Evolutionary conservation across 192 early-diverging fungal species (phyloP).

Genomic region (Obelidium mucronatum): DNA sequence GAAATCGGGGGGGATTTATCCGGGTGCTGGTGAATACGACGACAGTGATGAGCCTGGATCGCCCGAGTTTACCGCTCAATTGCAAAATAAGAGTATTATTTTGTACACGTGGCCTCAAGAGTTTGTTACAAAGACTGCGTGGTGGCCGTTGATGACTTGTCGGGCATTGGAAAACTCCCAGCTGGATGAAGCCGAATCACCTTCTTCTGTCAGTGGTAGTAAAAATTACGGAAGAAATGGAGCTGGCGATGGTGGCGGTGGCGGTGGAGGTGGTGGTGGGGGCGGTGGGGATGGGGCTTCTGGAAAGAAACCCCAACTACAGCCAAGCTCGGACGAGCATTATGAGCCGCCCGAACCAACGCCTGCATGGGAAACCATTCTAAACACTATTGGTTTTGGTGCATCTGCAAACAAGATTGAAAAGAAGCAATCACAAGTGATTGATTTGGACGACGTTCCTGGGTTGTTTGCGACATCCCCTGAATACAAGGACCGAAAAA

Average conservation of each 20-base stretch:
- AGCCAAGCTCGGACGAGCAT: not conserved
- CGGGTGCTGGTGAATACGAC: not conserved
- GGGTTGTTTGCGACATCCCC: too few relatives aligned
- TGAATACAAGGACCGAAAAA: too few relatives aligned
- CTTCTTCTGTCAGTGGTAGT: too few relatives aligned
- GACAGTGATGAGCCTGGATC: not conserved
- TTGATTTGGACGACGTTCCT: slow-evolving; percentile 9
- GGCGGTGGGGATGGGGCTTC: not conserved
- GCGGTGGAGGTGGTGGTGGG: not conserved
- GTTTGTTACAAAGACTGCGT: slow-evolving; percentile 39
- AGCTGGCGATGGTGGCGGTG: not conserved
- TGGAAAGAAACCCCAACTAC: not conserved
- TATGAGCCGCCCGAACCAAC: slow-evolving; percentile 9
- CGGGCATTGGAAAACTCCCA: slow-evolving; percentile 30
- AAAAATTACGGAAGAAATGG: not conserved
- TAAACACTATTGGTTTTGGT: slow-evolving; percentile 1
- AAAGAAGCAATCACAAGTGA: not conserved
- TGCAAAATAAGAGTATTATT: slow-evolving; percentile 27
- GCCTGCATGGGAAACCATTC: not conserved
- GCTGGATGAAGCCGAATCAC: not conserved
- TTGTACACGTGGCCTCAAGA: slow-evolving; percentile 52
- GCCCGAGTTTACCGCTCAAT: not conserved
- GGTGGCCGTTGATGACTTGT: slow-evolving; percentile 40
- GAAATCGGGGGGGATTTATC: not conserved
- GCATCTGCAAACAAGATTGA: not conserved